Conservation (phyloP, 1,284 basidiomycete species). For the Sanghuangporus sanghuang region DNA sequence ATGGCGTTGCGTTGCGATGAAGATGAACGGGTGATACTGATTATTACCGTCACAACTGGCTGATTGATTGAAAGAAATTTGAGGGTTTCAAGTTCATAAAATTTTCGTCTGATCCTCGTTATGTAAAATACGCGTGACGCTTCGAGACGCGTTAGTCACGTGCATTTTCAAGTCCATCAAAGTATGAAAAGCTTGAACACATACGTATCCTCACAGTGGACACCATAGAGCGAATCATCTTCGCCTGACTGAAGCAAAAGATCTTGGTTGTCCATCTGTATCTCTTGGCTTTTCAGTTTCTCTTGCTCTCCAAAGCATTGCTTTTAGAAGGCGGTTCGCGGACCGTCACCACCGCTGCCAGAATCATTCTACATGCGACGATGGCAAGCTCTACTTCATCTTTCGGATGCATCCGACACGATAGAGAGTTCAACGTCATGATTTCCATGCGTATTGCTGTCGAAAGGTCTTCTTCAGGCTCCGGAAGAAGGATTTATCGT, state of each 20-base stretch:
- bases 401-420: background rate
- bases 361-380: background rate
- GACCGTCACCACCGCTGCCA: background rate
- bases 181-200: background rate
- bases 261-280: too few species aligned
- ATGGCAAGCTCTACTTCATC: background rate
- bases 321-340: background rate
- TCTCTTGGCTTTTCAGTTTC: too few species aligned
- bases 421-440: background rate
- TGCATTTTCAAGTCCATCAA: background rate
- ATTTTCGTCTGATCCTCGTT: background rate
- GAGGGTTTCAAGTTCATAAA: too few species aligned
- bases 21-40: too few species aligned
- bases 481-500: background rate
- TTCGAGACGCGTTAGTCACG: background rate
- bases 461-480: background rate
- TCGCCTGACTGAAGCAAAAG: too few species aligned
- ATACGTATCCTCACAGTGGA: background rate
- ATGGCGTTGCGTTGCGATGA: too few species aligned
- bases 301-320: too few species aligned
- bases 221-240: too few species aligned
- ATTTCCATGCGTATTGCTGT: background rate
- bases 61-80: too few species aligned
- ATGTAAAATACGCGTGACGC: background rate
- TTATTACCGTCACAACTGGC: too few species aligned